phyloP scores from a whole-genome alignment of 2,329 filamentous ascomycete species.

The Oidium heveae region DNA sequence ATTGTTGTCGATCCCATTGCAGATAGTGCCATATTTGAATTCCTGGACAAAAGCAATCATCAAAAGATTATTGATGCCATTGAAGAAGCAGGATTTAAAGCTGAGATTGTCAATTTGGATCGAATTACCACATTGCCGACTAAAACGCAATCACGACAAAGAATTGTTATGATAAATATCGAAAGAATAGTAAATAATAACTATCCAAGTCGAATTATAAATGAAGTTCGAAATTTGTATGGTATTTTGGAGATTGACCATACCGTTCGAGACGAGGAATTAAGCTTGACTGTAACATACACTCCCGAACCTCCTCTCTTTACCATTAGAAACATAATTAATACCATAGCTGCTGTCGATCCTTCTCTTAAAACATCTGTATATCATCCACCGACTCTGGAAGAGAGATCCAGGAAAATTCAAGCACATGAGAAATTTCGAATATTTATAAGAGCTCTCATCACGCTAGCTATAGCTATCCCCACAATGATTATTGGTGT shows the following conservation, averaged over 20 bases:
- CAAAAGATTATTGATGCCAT: conserved; percentile 22
- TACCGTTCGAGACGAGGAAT: conserved; percentile 30
- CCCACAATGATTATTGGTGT: too few species aligned
- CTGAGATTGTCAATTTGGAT: conserved; percentile 25
- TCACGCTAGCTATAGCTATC: too few species aligned
- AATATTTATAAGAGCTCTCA: too few species aligned
- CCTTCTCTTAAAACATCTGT: conserved; percentile 40
- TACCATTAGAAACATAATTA: conserved; percentile 51
- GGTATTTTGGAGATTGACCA: conserved; percentile 13
- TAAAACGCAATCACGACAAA: conserved; percentile 2
- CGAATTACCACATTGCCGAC: conserved; percentile 8
- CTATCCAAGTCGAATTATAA: conserved; percentile 34
- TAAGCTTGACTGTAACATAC: conserved; percentile 48
- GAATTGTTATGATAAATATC: conserved; percentile 38
- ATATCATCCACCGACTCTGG: conserved; percentile 58
- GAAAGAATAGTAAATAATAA: conserved; percentile 53
- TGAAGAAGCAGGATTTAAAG: conserved; percentile 40
- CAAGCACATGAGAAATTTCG: too few species aligned
- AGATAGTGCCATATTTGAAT: conserved; percentile 24
- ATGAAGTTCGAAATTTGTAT: conserved; percentile 18
- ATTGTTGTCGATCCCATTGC: conserved; percentile 25
- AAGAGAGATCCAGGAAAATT: conserved; percentile 14
- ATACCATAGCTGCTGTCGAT: conserved; percentile 39
- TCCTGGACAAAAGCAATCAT: conserved; percentile 19
- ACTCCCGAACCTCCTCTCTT: conserved; percentile 38